Evolutionary conservation across 306 rosid species (phyloP).

Genomic region (Rosa multiflora): DNA sequence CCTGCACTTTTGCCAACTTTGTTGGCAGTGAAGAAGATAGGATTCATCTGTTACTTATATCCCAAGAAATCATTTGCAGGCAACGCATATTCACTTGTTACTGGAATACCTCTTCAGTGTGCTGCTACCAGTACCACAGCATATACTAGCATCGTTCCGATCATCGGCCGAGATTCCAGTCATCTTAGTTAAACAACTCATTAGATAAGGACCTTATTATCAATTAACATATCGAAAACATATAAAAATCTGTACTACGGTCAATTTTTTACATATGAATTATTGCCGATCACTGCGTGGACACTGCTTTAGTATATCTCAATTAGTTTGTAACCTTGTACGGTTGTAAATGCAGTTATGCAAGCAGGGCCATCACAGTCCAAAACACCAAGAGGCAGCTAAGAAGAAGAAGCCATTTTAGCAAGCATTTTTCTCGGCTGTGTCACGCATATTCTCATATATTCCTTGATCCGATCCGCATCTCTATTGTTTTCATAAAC

Average conservation of each 20-base stretch:
- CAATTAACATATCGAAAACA: not conserved
- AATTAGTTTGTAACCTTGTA: not conserved
- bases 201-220: not conserved
- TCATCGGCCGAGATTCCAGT: not conserved
- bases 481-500: constrained; percentile 9
- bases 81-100: not conserved
- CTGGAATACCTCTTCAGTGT: not conserved
- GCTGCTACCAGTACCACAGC: not conserved
- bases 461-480: not conserved
- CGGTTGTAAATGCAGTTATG: not conserved
- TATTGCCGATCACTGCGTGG: not conserved
- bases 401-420: not conserved
- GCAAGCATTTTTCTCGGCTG: not conserved
- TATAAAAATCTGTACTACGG: not conserved
- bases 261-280: not conserved
- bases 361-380: not conserved
- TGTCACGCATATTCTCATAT: not conserved
- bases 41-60: not conserved
- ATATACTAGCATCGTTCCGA: not conserved
- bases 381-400: not conserved
- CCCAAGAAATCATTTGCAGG: constrained; percentile 1
- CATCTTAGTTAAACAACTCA: not conserved
- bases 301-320: not conserved
- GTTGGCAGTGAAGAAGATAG: not conserved
- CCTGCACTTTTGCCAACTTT: not conserved